Conservation (phyloP, 345 rosid genomes). For the Toxicodendron radicans region DNA sequence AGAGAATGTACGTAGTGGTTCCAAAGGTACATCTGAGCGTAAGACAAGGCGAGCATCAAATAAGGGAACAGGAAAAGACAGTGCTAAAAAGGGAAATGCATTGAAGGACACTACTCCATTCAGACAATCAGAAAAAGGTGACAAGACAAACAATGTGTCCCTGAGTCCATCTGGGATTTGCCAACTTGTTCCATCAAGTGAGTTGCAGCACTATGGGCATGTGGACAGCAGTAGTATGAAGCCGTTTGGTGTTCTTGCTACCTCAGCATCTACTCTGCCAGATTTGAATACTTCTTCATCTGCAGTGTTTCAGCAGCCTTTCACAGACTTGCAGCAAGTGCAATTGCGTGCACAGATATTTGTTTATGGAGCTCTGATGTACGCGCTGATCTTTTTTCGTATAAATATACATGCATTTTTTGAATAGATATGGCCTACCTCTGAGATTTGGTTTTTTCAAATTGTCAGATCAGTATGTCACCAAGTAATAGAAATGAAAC, state of each 20-base stretch:
- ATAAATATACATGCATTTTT: neutral
- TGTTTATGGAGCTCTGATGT: constrained; percentile 98
- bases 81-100: constrained; percentile 53
- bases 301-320: constrained; percentile 75
- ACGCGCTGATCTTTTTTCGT: constrained; percentile 30
- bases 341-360: constrained; percentile 98
- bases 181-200: constrained; percentile 58
- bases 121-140: constrained; percentile 50
- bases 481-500: neutral
- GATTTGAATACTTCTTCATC: constrained; percentile 66
- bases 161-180: constrained; percentile 42
- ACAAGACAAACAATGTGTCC: constrained; percentile 40
- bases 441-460: neutral
- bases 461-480: neutral
- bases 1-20: constrained; percentile 29
- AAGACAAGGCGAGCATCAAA: constrained; percentile 65
- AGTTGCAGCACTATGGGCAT: constrained; percentile 55
- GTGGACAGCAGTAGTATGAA: constrained; percentile 42
- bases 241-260: constrained; percentile 49
- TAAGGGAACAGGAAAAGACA: constrained; percentile 60
- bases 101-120: constrained; percentile 42
- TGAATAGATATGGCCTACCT: neutral
- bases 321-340: constrained; percentile 95
- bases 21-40: constrained; percentile 65
- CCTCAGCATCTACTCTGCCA: constrained; percentile 57